These are phyloP conservation scores for Cercospora sojina DNA, from an alignment of 2,329 filamentous ascomycete genomes.

Conservation along the genomic window DNA sequence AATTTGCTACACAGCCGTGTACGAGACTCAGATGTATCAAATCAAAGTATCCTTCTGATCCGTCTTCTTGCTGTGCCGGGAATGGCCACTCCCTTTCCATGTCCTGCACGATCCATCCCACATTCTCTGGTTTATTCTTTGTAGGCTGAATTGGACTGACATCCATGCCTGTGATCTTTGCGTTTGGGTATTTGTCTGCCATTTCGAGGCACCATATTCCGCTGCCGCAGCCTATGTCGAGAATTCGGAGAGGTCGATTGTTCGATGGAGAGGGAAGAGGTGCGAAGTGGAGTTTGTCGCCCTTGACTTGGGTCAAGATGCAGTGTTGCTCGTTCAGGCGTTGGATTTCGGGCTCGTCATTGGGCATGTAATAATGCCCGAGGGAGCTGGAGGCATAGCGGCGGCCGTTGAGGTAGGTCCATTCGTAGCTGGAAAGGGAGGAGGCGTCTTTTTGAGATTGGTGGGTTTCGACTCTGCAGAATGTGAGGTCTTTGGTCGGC, in stretches of 20 bases:
- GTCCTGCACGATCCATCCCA: conserved; percentile 27
- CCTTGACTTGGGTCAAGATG: conserved; percentile 26
- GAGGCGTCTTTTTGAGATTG: background rate
- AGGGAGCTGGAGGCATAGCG: conserved; percentile 29
- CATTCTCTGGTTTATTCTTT: conserved; percentile 27
- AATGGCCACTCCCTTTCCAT: conserved; percentile 29
- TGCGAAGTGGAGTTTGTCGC: conserved; percentile 21
- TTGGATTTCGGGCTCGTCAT: conserved; percentile 30
- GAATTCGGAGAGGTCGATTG: conserved; percentile 14
- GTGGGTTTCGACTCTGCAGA: background rate
- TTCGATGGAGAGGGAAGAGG: conserved; percentile 17
- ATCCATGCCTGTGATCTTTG: conserved; percentile 28
- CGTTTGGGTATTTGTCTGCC: conserved; percentile 29
- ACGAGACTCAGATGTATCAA: conserved; percentile 30
- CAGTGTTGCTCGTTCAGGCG: conserved; percentile 30
- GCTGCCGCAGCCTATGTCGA: conserved; percentile 30
- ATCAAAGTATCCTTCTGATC: conserved; percentile 27
- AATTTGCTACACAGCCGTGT: conserved; percentile 28
- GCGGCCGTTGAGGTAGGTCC: conserved; percentile 26
- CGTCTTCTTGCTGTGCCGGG: background rate
- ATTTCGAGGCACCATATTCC: conserved; percentile 31
- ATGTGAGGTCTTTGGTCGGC: background rate
- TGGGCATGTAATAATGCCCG: conserved; percentile 31
- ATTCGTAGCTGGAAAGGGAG: conserved; percentile 17
- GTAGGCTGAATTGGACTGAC: conserved; percentile 28